These are phyloP conservation scores for Parathielavia appendiculata DNA, from an alignment of 495 filamentous ascomycete species.

Conservation along the genomic window DNA sequence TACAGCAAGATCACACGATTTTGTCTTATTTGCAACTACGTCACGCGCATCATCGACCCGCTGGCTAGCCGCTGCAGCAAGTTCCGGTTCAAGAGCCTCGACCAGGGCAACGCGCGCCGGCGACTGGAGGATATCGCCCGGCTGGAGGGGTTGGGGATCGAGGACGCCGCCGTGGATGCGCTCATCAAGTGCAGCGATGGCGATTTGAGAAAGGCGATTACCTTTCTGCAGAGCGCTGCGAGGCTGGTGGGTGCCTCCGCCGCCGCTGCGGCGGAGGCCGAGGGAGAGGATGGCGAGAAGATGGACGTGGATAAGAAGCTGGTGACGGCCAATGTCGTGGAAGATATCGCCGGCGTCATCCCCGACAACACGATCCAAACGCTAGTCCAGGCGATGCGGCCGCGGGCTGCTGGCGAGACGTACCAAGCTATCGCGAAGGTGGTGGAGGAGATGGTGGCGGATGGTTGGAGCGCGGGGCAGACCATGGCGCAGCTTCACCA, in stretches of 20 bases:
- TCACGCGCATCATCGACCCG: conserved; percentile 95
- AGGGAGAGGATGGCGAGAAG: conserved; percentile 44
- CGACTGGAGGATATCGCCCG: conserved; percentile 75
- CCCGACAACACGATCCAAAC: conserved; percentile 65
- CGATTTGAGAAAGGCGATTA: conserved; percentile 92
- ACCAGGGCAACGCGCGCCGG: conserved; percentile 70
- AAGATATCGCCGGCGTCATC: conserved; percentile 95
- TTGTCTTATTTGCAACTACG: conserved; percentile 97
- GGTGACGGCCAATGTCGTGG: conserved; percentile 72
- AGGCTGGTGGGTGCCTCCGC: conserved; percentile 62
- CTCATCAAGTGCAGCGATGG: conserved; percentile 86
- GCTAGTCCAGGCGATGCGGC: conserved; percentile 73
- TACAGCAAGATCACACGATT: conserved; percentile 95
- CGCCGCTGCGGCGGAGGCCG: conserved; percentile 26
- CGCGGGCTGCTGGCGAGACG: conserved; percentile 54
- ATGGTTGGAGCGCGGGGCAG: conserved; percentile 97
- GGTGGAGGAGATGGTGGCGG: conserved; percentile 85
- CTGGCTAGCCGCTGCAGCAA: conserved; percentile 89
- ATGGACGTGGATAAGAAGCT: conserved; percentile 54
- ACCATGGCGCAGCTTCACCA: conserved; percentile 79
- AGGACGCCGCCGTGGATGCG: conserved; percentile 73
- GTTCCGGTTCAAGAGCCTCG: conserved; percentile 95
- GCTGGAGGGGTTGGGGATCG: conserved; percentile 66
- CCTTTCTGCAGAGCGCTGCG: conserved; percentile 88
- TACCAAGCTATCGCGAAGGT: conserved; percentile 72